Conservation (phyloP, 192 early-diverging fungal species). For the Cladochytrium replicatum region DNA sequence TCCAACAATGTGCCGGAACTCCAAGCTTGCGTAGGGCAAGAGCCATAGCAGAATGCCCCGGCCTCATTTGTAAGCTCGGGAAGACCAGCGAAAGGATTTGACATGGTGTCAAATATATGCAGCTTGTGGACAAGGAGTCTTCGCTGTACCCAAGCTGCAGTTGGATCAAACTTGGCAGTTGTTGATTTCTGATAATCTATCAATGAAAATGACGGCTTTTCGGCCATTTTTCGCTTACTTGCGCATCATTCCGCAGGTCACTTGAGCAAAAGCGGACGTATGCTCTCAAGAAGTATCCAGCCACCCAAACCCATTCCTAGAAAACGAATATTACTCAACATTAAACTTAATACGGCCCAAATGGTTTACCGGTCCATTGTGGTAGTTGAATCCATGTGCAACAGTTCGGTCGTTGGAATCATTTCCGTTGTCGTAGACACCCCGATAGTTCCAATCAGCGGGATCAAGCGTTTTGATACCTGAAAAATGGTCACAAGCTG, state of each 20-base stretch:
- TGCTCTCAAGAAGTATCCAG: slow-evolving; percentile 82
- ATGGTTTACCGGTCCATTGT: slow-evolving; percentile 70
- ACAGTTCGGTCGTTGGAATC: slow-evolving; percentile 72
- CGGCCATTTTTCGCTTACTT: not conserved
- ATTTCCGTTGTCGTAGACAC: slow-evolving; percentile 87
- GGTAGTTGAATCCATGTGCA: slow-evolving; percentile 97
- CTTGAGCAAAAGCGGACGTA: slow-evolving; percentile 58
- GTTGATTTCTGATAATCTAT: slow-evolving; percentile 13
- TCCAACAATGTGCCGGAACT: slow-evolving; percentile 65
- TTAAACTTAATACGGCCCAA: slow-evolving; percentile 3
- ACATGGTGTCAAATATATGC: slow-evolving; percentile 44
- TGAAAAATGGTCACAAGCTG: not conserved
- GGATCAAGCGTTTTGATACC: slow-evolving; percentile 96
- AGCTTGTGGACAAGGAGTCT: slow-evolving; percentile 69
- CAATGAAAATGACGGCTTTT: not conserved
- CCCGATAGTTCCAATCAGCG: slow-evolving; percentile 83
- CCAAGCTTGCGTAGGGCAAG: slow-evolving; percentile 95
- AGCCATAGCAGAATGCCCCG: slow-evolving; percentile 68
- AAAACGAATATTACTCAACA: slow-evolving; percentile 2
- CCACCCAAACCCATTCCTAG: slow-evolving; percentile 91
- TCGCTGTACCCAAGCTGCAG: slow-evolving; percentile 47
- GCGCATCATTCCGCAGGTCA: slow-evolving; percentile 18
- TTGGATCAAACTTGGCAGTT: slow-evolving; percentile 15
- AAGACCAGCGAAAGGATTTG: slow-evolving; percentile 72
- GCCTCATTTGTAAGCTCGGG: slow-evolving; percentile 93